phyloP scores from a whole-genome alignment of 495 filamentous ascomycete genomes.

The Collariella sp. region DNA sequence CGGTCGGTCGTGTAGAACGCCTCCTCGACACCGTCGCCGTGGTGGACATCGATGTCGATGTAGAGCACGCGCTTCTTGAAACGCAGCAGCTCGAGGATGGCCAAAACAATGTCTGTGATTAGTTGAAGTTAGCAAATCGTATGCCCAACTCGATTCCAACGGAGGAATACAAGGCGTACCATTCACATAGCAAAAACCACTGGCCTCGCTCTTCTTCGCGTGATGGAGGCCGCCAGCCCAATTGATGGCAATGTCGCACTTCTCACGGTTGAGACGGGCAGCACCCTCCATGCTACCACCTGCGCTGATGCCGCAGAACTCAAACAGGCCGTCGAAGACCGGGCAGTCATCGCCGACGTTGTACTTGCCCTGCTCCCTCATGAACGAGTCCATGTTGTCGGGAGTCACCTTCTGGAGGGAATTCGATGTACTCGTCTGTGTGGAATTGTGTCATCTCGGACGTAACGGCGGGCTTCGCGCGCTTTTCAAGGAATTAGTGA shows the following conservation, averaged over 20 bases:
- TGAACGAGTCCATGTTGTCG: constrained; percentile 94
- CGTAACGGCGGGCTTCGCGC: constrained; percentile 91
- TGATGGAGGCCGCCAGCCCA: constrained; percentile 99
- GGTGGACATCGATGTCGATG: constrained; percentile 97
- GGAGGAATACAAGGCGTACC: constrained; percentile 43
- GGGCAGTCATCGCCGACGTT: constrained; percentile 98
- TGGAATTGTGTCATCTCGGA: constrained; percentile 99
- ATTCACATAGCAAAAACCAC: constrained; percentile 96
- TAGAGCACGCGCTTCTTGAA: constrained; percentile 89
- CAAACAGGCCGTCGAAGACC: constrained; percentile 94
- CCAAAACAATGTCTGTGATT: constrained; percentile 80
- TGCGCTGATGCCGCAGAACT: constrained; percentile 96
- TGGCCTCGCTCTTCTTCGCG: constrained; percentile 88
- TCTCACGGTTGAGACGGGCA: constrained; percentile 79
- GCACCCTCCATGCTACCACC: constrained; percentile 97
- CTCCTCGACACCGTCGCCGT: constrained; percentile 94
- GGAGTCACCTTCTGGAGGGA: constrained; percentile 92
- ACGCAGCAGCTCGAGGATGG: constrained; percentile 80
- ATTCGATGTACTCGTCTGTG: constrained; percentile 98
- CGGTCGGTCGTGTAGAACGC: constrained; percentile 95
- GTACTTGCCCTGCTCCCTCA: constrained; percentile 90
- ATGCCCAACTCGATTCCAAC: neutral
- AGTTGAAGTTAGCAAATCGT: neutral
- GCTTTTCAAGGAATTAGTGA: constrained; percentile 40
- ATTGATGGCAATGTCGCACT: constrained; percentile 96